Base-by-base conservation (phyloP, 2,329 filamentous ascomycete genomes). In the Fusarium coicis region DNA sequence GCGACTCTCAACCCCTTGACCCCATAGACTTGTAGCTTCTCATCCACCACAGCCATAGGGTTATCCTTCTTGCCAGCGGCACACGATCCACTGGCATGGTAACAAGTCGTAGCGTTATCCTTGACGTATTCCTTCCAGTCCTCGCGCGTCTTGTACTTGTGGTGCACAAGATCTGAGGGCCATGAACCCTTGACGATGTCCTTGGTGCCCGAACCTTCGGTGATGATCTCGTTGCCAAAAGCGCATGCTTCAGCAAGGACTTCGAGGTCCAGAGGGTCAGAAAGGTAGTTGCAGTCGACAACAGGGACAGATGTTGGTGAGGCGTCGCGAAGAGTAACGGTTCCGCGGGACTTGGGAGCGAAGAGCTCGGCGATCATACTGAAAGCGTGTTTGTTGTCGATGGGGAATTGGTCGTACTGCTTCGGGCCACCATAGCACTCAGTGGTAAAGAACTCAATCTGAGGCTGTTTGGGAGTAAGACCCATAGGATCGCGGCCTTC, bases 401-500 rank as follows among this genome's bases (percentile, higher is more conserved):
- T 80, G 0, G 89, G 89, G 60, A 86, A 87, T 42, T 89, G 80
- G 26, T 83, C 81, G 67, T 85, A 90, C 66, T 90, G 87, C 70
- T 89, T 89, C 0, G 89, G 89, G 1, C 88, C 88, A 8, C 88
- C 88, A 71, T 90, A 91, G 74, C 87, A 88, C 76, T 91, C 89
- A 0, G 89, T 91, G 37, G 85, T 88, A 80, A 90, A 91, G 79
- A 90, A 87, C 74, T 92, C 90, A 54, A 90, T 78, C 74, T 91
- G 89, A 1, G 90, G 88, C 75, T 92, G 90, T 10, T 80, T 78
- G 0, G 83, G 80, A 0, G 85, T 86, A 21, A 92, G 81, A 23
- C 87, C 88, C 90, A 92, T 92, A 0, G 90, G 89, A 73, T 92
- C 90, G 9, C 90, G 87, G 8, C 87, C 87, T 32, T 83, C 79